Base-by-base conservation (phyloP, 1,284 basidiomycete genomes). In the Leccinum glutinopallens region DNA sequence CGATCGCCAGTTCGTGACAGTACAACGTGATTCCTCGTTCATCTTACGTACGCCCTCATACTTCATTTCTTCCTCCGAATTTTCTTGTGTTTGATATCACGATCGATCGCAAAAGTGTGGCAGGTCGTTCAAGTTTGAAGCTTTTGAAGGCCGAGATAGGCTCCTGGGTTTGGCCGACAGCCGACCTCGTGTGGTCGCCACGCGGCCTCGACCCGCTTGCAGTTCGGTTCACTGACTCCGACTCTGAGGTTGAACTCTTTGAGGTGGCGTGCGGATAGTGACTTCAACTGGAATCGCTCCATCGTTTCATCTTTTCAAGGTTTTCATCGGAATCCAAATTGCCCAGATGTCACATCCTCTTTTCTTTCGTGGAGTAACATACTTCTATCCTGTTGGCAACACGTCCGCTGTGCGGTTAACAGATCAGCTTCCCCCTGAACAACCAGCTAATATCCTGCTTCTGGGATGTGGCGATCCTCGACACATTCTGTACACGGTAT, bases 391-490 rank as follows among this genome's bases (percentile, higher is more conserved):
- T 0, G 76, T 86, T 51, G 86, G 86, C 25, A 88, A 87, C 67
- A 85, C 84, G 0, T 75, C 85, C 12, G 79, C 86, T 6, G 72
- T 82, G 4, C 83, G 75, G 62, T 74, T 89, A 2, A 84, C 83
- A 2, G 76, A 81, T 46, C 76, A 81, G 57, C 67, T 87, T 2
- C 75, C 83, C 54, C 80, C 80, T 3, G 84, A 85, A 63, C 72
- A 79, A 62, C 63, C 74, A 29, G 84, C 82, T 5, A 70, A 80
- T 35, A 71, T 87, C 22, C 75, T 88, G 10, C 78, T 86, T 17
- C 74, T 87, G 41, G 86, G 81, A 8, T 88, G 85, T 68, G 86
- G 87, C 12, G 87, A 88, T 68, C 81, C 83, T 22, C 76, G 86
- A 35, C 83, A 80, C 65, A 80, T 88, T 8, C 65, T 89, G 10